A percentile compares a stretch with the other conserved stretches of the same genome.
Conservation (phyloP, 139 green algal genomes). For the Haematococcus lacustris region DNA sequence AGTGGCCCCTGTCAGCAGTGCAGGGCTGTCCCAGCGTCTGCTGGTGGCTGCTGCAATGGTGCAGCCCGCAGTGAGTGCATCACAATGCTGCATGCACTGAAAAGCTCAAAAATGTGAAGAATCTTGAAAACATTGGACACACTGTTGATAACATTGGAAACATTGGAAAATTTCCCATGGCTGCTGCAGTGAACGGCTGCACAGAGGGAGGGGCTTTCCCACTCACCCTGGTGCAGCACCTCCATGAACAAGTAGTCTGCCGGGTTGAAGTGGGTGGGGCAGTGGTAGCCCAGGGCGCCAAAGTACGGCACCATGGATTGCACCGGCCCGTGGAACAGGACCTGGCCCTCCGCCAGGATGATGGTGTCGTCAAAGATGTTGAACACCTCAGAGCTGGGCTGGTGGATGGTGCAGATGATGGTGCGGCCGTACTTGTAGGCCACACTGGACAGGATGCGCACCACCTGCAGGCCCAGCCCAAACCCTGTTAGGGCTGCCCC, state of each 20-base stretch:
- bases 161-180: too few species aligned
- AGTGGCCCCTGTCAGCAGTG: not conserved
- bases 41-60: too few species aligned
- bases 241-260: slow-evolving; percentile 56
- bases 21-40: too few species aligned
- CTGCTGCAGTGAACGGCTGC: not conserved
- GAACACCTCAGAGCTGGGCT: slow-evolving; percentile 55
- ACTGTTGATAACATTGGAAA: too few species aligned
- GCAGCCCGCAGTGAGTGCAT: too few species aligned
- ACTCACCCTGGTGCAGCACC: slow-evolving; percentile 1
- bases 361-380: slow-evolving; percentile 77
- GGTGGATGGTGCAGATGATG: slow-evolving; percentile 89
- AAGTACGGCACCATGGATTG: slow-evolving; percentile 35
- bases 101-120: too few species aligned
- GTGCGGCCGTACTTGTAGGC: slow-evolving; percentile 56
- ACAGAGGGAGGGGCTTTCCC: not conserved
- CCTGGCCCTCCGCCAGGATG: slow-evolving; percentile 42
- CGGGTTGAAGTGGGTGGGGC: slow-evolving; percentile 52
- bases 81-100: too few species aligned
- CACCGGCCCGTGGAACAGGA: slow-evolving; percentile 5
- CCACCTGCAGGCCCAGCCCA: slow-evolving; percentile 32
- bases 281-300: slow-evolving; percentile 34
- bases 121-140: too few species aligned
- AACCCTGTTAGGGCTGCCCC: slow-evolving; percentile 46
- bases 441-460: slow-evolving; percentile 16